A percentile compares a stretch with the other conserved stretches of the same genome.
Evolutionary conservation across 352 stramenopile species (phyloP).

Genomic region (Phytophthora cajani): DNA sequence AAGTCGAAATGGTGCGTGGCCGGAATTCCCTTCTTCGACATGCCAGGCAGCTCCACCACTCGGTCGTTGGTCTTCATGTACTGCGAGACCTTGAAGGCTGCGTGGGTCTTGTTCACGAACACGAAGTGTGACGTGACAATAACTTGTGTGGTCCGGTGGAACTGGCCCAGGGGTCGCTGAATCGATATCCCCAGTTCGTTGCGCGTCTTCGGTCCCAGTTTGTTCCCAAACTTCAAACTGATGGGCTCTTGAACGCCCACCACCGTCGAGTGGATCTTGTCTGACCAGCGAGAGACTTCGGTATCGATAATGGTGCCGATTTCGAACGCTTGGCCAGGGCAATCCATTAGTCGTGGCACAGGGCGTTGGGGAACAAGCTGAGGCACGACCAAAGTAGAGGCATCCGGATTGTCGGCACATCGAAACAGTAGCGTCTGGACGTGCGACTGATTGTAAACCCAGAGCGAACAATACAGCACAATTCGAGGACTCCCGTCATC

Average conservation of each 20-base stretch:
- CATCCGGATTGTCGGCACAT: conserved; percentile 62
- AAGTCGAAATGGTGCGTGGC: conserved; percentile 76
- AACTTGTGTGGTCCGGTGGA: conserved; percentile 88
- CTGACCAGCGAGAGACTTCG: conserved; percentile 84
- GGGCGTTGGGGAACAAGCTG: conserved; percentile 70
- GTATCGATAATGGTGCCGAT: conserved; percentile 89
- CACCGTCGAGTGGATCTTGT: conserved; percentile 87
- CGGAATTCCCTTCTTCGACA: conserved; percentile 45
- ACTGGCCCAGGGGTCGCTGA: conserved; percentile 83
- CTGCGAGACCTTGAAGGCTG: conserved; percentile 80
- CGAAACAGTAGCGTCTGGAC: conserved; percentile 81
- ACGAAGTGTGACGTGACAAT: conserved; percentile 87
- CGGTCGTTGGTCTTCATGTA: conserved; percentile 67
- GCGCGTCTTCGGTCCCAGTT: conserved; percentile 66
- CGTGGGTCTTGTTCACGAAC: conserved; percentile 86
- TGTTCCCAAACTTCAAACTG: conserved; percentile 76
- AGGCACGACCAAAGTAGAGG: conserved; percentile 55
- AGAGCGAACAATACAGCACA: conserved; percentile 84
- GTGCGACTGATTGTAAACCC: conserved; percentile 92
- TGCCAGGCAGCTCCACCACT: conserved; percentile 63
- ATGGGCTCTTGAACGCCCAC: conserved; percentile 88
- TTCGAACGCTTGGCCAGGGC: conserved; percentile 80
- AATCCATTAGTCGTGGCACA: conserved; percentile 87
- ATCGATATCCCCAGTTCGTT: conserved; percentile 89
- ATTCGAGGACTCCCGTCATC: conserved; percentile 86